These are phyloP conservation scores for Hevea brasiliensis DNA, from an alignment of 345 rosid species.

Conservation along the genomic window DNA sequence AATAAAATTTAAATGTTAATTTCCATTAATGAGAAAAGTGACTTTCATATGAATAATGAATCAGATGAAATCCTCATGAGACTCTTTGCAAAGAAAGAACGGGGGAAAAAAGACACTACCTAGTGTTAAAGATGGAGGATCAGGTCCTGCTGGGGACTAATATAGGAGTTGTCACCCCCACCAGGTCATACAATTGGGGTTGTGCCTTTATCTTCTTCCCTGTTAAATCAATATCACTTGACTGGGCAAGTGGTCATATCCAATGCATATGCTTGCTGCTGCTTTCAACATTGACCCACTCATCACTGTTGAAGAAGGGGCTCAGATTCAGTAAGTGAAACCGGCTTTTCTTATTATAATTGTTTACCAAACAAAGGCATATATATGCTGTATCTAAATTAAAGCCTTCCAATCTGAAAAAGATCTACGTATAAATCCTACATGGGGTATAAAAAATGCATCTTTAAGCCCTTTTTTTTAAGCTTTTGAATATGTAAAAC, in stretches of 20 bases:
- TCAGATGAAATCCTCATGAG: neutral
- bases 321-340: neutral
- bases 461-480: neutral
- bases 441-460: neutral
- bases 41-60: neutral
- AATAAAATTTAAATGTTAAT: no score
- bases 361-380: no score
- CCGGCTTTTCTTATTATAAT: no score
- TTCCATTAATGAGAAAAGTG: neutral
- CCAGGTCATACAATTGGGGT: neutral
- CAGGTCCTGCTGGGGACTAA: neutral
- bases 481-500: no score
- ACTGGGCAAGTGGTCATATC: conserved; percentile 1
- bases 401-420: no score
- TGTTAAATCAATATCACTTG: neutral
- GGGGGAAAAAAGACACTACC: neutral
- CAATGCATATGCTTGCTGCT: conserved; percentile 21
- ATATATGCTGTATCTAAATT: no score
- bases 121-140: no score
- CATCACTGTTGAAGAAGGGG: neutral
- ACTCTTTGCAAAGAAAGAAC: neutral
- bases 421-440: no score
- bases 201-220: neutral
- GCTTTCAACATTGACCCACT: conserved; percentile 22
- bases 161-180: neutral